phyloP scores from a whole-genome alignment of 1,284 basidiomycete genomes.

The Papiliotrema flavescens region DNA sequence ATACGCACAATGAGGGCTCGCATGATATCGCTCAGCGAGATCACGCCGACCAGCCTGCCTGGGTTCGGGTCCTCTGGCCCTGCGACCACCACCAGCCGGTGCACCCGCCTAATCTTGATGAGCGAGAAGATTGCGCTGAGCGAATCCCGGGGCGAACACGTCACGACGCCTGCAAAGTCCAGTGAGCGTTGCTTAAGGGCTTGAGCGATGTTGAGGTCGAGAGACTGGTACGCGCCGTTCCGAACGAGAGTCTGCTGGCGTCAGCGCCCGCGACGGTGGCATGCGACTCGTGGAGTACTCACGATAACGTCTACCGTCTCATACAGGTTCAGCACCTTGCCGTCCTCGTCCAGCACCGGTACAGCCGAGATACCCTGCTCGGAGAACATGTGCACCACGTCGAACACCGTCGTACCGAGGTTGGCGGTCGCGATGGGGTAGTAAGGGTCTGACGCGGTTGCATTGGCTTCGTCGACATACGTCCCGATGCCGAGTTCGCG shows the following conservation, averaged over 20 bases:
- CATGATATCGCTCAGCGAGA: conserved; percentile 86
- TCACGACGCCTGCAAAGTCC: conserved; percentile 94
- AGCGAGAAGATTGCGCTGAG: conserved; percentile 88
- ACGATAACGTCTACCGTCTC: conserved; percentile 99
- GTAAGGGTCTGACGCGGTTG: conserved; percentile 58
- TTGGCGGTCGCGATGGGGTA: conserved; percentile 91
- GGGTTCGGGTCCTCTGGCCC: conserved; percentile 50
- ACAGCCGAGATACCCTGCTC: conserved; percentile 94
- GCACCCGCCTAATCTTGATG: conserved; percentile 88
- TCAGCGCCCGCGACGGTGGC: background rate
- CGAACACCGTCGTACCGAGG: conserved; percentile 88
- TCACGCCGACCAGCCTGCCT: conserved; percentile 79
- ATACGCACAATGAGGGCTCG: conserved; percentile 65
- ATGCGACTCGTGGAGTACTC: conserved; percentile 45
- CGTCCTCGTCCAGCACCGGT: conserved; percentile 89
- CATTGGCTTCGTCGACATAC: conserved; percentile 59
- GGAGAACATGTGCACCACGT: conserved; percentile 98
- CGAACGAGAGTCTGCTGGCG: conserved; percentile 75
- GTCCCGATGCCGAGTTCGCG: conserved; percentile 90
- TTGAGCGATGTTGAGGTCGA: conserved; percentile 92
- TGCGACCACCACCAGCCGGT: conserved; percentile 83
- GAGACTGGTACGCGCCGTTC: conserved; percentile 87
- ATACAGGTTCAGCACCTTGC: conserved; percentile 93
- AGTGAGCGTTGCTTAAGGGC: conserved; percentile 85
- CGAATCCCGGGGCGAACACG: conserved; percentile 89